A percentile compares a stretch with the other conserved stretches of the same genome.
Evolutionary conservation across 257 asterid species (phyloP).

Genomic region (Solanum etuberosum): DNA sequence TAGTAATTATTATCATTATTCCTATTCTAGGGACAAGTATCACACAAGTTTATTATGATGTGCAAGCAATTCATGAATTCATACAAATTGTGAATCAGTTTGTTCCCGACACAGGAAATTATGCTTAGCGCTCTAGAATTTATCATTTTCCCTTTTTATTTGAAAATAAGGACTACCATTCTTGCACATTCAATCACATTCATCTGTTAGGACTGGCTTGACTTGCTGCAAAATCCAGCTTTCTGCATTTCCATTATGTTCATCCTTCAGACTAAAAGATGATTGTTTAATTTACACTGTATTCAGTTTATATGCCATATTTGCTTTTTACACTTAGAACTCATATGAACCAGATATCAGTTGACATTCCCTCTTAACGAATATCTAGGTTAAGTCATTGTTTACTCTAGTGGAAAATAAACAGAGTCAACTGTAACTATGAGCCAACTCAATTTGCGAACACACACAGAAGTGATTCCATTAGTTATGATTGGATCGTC

Average conservation of each 20-base stretch:
- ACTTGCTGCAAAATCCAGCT: not conserved
- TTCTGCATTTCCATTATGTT: not conserved
- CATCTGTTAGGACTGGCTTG: no score
- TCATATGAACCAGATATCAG: not conserved
- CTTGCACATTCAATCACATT: not conserved
- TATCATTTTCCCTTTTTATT: not conserved
- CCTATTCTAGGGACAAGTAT: not conserved
- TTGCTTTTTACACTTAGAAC: not conserved
- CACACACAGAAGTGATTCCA: not conserved
- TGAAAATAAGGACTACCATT: not conserved
- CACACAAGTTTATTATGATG: not conserved
- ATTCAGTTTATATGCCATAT: not conserved
- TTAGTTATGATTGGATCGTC: not conserved
- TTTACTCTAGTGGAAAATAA: not conserved
- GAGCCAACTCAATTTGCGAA: not conserved
- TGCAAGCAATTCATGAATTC: not conserved
- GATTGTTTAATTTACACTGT: not conserved
- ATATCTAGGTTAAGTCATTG: not conserved
- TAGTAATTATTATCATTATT: not conserved
- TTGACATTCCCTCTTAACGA: not conserved
- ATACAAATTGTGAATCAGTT: not conserved
- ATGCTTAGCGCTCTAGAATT: not conserved
- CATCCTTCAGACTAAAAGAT: not conserved
- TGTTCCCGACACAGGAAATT: not conserved
- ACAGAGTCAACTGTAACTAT: not conserved